Evolutionary conservation across 177 flowering plant species (phyloP).

Genomic region (Vitis hybrid): DNA sequence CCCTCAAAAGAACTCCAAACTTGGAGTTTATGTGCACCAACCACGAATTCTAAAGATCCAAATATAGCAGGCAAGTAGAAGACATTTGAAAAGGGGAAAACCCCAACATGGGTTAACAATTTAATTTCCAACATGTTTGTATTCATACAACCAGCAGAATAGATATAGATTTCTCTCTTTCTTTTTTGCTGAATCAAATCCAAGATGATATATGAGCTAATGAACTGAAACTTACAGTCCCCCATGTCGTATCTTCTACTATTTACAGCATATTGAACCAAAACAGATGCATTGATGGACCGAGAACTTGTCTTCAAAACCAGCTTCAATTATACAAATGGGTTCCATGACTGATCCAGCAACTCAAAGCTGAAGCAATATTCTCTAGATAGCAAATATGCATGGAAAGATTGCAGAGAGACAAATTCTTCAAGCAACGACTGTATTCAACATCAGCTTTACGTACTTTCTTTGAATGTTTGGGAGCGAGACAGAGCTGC

Average conservation of each 20-base stretch:
- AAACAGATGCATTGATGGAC: background rate
- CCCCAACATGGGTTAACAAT: slow-evolving; percentile 1
- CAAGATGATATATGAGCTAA: background rate
- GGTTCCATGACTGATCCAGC: background rate
- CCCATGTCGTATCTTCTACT: slow-evolving; percentile 3
- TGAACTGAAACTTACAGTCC: slow-evolving; percentile 5
- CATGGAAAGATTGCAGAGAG: background rate
- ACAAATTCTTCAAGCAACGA: background rate
- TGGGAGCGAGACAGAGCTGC: slow-evolving; percentile 60
- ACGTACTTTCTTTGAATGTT: slow-evolving; percentile 50
- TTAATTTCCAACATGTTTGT: background rate
- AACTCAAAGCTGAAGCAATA: background rate
- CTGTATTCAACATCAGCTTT: background rate
- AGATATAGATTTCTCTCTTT: background rate
- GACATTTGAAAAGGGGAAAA: background rate
- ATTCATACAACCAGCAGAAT: slow-evolving; percentile 4
- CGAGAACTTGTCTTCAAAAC: background rate
- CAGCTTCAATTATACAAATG: background rate
- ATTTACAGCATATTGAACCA: slow-evolving; percentile 9
- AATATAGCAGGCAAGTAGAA: no score
- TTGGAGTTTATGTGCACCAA: no score
- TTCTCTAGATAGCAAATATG: background rate
- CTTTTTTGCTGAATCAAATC: background rate
- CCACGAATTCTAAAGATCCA: no score
- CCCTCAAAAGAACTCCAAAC: no score